These are phyloP conservation scores for Penicillium sp. DNA, from an alignment of 2,329 filamentous ascomycete species.

Conservation along the genomic window DNA sequence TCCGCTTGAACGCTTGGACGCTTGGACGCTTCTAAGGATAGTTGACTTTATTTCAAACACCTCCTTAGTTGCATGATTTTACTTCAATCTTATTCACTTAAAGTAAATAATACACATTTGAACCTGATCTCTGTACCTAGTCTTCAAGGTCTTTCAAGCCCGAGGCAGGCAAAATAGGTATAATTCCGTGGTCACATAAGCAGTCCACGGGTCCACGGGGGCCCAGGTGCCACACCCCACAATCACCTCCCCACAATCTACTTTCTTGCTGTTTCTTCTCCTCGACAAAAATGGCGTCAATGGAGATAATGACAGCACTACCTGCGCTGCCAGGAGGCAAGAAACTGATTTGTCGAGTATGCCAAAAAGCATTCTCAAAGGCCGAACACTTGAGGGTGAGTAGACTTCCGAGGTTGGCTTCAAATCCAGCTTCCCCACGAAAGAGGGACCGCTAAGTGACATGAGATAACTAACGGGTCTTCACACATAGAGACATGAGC, in stretches of 20 bases:
- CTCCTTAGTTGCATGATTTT: neutral
- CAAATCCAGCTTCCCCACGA: conserved; percentile 11
- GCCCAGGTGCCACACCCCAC: conserved; percentile 20
- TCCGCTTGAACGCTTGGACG: neutral
- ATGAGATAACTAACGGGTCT: conserved; percentile 7
- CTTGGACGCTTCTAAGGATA: neutral
- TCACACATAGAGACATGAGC: conserved; percentile 42
- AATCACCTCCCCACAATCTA: conserved; percentile 20
- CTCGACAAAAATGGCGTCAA: no score
- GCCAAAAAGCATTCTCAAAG: conserved; percentile 44
- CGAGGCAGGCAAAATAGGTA: neutral
- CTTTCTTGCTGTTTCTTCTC: neutral
- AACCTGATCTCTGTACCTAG: neutral
- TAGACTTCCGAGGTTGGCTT: neutral
- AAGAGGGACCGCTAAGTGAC: conserved; percentile 2
- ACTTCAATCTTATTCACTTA: neutral
- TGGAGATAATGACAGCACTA: no score
- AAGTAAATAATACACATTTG: no score
- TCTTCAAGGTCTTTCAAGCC: neutral
- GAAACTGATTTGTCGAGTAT: conserved; percentile 16
- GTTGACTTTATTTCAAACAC: neutral
- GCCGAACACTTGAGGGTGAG: conserved; percentile 43
- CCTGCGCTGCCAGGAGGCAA: no score
- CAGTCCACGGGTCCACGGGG: no score
- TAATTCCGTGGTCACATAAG: neutral